These are phyloP conservation scores for Pelargonium citronellum DNA, from an alignment of 441 rosid species.

Conservation along the genomic window DNA sequence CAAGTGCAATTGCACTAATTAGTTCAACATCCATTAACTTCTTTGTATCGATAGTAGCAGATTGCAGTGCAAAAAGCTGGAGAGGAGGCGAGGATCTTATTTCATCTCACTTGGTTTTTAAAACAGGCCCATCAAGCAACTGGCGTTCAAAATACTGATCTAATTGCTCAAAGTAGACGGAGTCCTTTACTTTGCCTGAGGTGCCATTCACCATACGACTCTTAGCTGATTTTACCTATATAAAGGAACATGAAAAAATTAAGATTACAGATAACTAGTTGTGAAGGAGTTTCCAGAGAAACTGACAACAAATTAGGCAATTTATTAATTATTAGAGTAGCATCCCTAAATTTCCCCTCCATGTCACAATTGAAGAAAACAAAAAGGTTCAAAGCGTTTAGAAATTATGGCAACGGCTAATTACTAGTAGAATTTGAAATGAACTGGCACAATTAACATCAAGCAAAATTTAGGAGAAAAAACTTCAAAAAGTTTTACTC, in stretches of 20 bases:
- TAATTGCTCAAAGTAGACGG: slow-evolving; percentile 25
- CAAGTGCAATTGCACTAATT: slow-evolving; percentile 43
- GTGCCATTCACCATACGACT: slow-evolving; percentile 35
- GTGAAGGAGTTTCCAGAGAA: neutral
- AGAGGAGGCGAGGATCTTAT: slow-evolving; percentile 15
- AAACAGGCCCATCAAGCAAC: slow-evolving; percentile 37
- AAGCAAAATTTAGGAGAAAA: neutral
- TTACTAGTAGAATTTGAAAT: too few species aligned
- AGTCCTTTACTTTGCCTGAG: slow-evolving; percentile 27
- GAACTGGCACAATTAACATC: too few species aligned
- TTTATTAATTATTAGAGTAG: neutral
- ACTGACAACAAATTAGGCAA: neutral
- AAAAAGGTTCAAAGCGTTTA: too few species aligned
- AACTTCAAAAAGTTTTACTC: neutral
- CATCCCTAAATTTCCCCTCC: neutral
- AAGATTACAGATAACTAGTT: neutral
- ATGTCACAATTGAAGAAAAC: neutral
- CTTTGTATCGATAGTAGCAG: slow-evolving; percentile 22
- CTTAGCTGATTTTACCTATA: slow-evolving; percentile 36
- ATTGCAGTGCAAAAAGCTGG: slow-evolving; percentile 19
- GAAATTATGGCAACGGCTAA: too few species aligned
- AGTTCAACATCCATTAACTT: slow-evolving; percentile 31
- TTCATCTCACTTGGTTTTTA: slow-evolving; percentile 50
- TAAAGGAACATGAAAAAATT: neutral
- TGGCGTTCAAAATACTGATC: slow-evolving; percentile 33